Percentiles rank a stretch among this genome's conserved stretches.
Evolutionary conservation across 345 rosid species (phyloP).

Genomic region (Melaleuca quinquenervia): DNA sequence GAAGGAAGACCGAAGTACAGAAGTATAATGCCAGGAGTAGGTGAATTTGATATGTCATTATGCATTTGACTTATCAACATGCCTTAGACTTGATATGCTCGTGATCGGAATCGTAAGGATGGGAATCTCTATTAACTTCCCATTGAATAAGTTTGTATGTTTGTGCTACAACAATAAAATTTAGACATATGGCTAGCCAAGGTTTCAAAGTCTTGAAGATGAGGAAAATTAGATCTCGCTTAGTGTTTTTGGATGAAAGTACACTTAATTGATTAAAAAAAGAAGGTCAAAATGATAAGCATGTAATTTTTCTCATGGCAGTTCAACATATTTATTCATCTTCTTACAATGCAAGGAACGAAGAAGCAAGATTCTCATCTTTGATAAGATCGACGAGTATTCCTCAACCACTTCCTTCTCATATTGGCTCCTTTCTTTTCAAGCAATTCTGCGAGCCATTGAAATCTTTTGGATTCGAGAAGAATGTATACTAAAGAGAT

Average conservation of each 20-base stretch:
- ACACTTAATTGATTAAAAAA: background rate
- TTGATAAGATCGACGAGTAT: background rate
- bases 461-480: background rate
- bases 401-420: slow-evolving; percentile 19
- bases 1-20: too few relatives aligned
- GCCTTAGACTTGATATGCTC: too few relatives aligned
- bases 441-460: slow-evolving; percentile 4
- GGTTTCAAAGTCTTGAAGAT: background rate
- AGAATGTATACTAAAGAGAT: background rate
- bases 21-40: too few relatives aligned
- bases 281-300: background rate
- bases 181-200: background rate
- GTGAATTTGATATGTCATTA: too few relatives aligned
- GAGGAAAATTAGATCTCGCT: background rate
- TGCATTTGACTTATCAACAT: too few relatives aligned
- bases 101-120: too few relatives aligned
- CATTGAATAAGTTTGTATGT: background rate
- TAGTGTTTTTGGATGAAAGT: slow-evolving; percentile 1
- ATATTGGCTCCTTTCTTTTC: slow-evolving; percentile 42
- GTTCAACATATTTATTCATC: background rate
- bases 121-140: too few relatives aligned
- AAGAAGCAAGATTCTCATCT: background rate
- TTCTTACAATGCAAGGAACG: background rate
- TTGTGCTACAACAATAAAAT: background rate
- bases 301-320: background rate